phyloP scores from a whole-genome alignment of 2,329 filamentous ascomycete species.

The Graphiopsis chlorocephala region DNA sequence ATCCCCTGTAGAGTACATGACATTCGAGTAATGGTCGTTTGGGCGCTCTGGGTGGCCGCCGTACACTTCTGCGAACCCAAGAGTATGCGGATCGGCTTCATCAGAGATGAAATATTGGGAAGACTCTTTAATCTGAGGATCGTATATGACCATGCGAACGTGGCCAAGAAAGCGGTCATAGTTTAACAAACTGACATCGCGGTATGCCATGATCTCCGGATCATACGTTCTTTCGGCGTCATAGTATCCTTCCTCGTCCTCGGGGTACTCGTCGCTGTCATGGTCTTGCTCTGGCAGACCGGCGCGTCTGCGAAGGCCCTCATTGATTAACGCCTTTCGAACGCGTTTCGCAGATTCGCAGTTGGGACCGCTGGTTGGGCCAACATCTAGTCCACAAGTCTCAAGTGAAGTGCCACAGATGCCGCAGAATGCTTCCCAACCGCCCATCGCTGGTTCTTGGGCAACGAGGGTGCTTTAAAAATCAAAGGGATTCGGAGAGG shows the following conservation, averaged over 20 bases:
- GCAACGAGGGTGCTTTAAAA: too few species aligned
- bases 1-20: background rate
- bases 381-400: background rate
- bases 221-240: too few species aligned
- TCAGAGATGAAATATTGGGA: background rate
- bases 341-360: background rate
- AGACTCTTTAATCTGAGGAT: background rate
- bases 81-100: too few species aligned
- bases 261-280: background rate
- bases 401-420: background rate
- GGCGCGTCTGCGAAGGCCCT: background rate
- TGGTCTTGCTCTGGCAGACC: background rate
- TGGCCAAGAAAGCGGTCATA: background rate
- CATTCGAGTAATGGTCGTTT: background rate
- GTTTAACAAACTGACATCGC: background rate
- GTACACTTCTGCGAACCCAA: too few species aligned
- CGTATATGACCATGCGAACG: background rate
- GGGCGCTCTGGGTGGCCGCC: background rate
- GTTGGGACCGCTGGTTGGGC: background rate
- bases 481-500: too few species aligned
- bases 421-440: too few species aligned
- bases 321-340: background rate
- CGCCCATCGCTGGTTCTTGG: too few species aligned
- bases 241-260: too few species aligned
- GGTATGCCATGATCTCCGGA: background rate